phyloP scores from a whole-genome alignment of 2,329 filamentous ascomycete genomes.

The Talaromyces sp. region DNA sequence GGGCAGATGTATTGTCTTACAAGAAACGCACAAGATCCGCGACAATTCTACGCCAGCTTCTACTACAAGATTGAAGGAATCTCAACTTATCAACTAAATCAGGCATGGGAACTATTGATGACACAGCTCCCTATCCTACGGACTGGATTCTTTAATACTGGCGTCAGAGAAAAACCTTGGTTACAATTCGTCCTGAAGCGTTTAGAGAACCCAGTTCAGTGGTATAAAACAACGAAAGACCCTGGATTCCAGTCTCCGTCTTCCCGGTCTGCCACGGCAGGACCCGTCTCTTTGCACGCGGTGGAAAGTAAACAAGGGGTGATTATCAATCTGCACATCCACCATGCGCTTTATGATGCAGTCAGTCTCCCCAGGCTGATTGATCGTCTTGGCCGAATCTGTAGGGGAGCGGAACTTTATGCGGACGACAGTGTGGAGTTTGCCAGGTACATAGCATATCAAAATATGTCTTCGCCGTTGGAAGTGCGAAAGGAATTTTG shows the following conservation, averaged over 20 bases:
- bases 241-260: constrained; percentile 16
- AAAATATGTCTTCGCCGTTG: constrained; percentile 22
- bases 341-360: constrained; percentile 86
- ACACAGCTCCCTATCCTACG: constrained; percentile 59
- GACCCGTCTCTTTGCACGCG: constrained; percentile 33
- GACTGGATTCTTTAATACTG: constrained; percentile 58
- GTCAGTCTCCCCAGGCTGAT: constrained; percentile 67
- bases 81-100: constrained; percentile 42
- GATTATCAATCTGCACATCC: constrained; percentile 55
- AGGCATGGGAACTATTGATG: constrained; percentile 60
- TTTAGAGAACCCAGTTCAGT: constrained; percentile 30
- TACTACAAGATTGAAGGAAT: constrained; percentile 46
- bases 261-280: constrained; percentile 17
- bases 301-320: constrained; percentile 28
- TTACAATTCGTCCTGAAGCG: constrained; percentile 58
- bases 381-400: constrained; percentile 45
- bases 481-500: constrained; percentile 41
- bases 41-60: constrained; percentile 71
- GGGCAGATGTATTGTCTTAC: constrained; percentile 79
- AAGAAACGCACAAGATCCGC: constrained; percentile 58
- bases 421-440: constrained; percentile 28
- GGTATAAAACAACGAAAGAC: constrained; percentile 18
- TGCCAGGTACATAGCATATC: constrained; percentile 39
- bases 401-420: constrained; percentile 23
- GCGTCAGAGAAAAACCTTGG: constrained; percentile 47